Percentiles rank a stretch among this genome's conserved stretches.
These are phyloP conservation scores for Pythium brassicae DNA, from an alignment of 352 stramenopile genomes.

Conservation along the genomic window DNA sequence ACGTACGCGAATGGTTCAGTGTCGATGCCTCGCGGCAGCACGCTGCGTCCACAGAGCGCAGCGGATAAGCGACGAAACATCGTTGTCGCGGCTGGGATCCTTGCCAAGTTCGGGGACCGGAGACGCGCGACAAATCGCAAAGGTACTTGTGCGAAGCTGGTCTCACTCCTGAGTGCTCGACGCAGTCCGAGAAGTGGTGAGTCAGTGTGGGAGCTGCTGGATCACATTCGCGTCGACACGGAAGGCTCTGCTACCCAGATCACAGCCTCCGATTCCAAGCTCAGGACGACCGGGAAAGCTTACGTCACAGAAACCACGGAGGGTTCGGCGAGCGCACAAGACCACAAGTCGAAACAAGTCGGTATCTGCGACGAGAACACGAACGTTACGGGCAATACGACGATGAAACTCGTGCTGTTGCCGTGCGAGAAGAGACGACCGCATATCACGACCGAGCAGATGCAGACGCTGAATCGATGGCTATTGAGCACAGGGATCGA, in stretches of 20 bases:
- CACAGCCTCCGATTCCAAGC: background rate
- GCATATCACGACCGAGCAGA: constrained; percentile 30
- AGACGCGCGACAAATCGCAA: background rate
- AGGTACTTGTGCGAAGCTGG: background rate
- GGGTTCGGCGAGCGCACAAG: background rate
- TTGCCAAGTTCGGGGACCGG: background rate
- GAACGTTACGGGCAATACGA: background rate
- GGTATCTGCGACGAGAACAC: constrained; percentile 6
- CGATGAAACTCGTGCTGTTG: background rate
- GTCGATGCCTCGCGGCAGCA: background rate
- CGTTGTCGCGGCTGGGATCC: constrained; percentile 1
- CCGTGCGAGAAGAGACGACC: constrained; percentile 7
- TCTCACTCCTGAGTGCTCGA: background rate
- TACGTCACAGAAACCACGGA: too few relatives aligned
- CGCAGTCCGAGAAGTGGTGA: background rate
- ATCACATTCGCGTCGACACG: constrained; percentile 6
- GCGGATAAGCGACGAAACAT: constrained; percentile 10
- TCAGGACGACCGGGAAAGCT: background rate
- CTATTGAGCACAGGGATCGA: constrained; percentile 14
- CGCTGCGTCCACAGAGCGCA: constrained; percentile 6
- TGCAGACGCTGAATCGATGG: constrained; percentile 17
- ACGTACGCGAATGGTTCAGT: background rate
- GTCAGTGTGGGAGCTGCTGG: constrained; percentile 7
- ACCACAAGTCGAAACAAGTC: background rate
- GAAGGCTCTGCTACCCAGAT: background rate